Evolutionary conservation across 2,329 filamentous ascomycete genomes (phyloP).

Genomic region (Hortaea sp.): DNA sequence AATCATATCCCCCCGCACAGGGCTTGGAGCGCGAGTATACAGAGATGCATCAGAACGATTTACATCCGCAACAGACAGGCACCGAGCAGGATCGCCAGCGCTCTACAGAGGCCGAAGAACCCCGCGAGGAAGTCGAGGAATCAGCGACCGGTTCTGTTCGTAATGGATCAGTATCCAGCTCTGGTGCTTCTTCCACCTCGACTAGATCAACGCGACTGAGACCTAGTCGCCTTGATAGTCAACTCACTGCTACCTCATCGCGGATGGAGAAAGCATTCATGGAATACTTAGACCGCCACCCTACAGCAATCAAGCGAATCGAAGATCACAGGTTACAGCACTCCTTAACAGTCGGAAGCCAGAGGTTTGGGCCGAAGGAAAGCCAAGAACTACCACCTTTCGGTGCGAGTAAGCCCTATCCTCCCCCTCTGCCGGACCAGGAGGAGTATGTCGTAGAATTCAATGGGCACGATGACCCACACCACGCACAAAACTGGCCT

Average conservation of each 20-base stretch:
- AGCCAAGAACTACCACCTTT: slow-evolving; percentile 51
- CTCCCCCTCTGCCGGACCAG: slow-evolving; percentile 56
- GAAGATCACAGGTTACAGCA: slow-evolving; percentile 63
- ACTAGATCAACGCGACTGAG: neutral
- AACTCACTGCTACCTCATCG: slow-evolving; percentile 11
- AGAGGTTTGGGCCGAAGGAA: slow-evolving; percentile 24
- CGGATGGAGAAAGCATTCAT: slow-evolving; percentile 35
- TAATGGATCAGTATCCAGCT: neutral
- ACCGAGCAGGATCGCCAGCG: neutral
- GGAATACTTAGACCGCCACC: slow-evolving; percentile 51
- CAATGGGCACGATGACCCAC: slow-evolving; percentile 69
- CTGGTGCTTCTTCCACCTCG: neutral
- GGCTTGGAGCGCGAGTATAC: slow-evolving; percentile 46
- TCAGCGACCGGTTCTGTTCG: slow-evolving; percentile 50
- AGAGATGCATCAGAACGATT: neutral
- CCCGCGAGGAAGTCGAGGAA: slow-evolving; percentile 34
- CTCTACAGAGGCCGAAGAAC: slow-evolving; percentile 34
- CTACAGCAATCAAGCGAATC: slow-evolving; percentile 61
- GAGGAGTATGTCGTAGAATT: slow-evolving; percentile 78
- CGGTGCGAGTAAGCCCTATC: slow-evolving; percentile 65
- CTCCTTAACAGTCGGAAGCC: slow-evolving; percentile 56
- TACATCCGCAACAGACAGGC: neutral
- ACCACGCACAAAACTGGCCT: slow-evolving; percentile 79
- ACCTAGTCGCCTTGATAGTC: slow-evolving; percentile 1
- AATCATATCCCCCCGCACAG: slow-evolving; percentile 29